Evolutionary conservation across 2,329 filamentous ascomycete species (phyloP).

Genomic region (Sclerotinia glacialis): DNA sequence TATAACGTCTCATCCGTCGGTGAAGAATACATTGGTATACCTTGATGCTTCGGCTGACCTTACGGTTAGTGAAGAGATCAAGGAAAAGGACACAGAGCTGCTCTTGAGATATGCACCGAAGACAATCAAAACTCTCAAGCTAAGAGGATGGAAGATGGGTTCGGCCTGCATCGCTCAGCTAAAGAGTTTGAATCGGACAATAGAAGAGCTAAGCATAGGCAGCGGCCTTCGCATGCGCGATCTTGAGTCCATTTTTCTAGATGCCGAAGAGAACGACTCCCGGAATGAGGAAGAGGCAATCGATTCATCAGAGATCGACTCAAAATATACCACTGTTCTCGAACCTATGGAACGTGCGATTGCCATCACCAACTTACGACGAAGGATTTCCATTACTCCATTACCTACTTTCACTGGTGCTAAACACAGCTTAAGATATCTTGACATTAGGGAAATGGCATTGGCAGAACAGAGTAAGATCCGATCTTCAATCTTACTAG

Average conservation of each 20-base stretch:
- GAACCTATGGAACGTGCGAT: conserved; percentile 28
- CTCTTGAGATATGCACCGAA: conserved; percentile 9
- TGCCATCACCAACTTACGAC: conserved; percentile 28
- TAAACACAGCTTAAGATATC: conserved; percentile 17
- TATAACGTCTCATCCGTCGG: conserved; percentile 54
- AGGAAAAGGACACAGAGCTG: conserved; percentile 8
- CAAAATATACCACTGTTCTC: conserved; percentile 21
- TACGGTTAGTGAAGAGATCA: conserved; percentile 2
- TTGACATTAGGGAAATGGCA: conserved; percentile 25
- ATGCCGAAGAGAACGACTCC: not conserved
- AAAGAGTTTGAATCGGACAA: not conserved
- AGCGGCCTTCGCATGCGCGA: conserved; percentile 24
- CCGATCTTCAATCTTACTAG: conserved; percentile 25
- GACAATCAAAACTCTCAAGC: conserved; percentile 14
- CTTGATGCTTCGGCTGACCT: conserved; percentile 1
- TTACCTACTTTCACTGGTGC: not conserved
- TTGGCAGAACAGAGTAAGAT: conserved; percentile 27
- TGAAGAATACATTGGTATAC: conserved; percentile 14
- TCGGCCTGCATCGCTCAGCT: conserved; percentile 5
- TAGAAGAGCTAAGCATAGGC: conserved; percentile 23
- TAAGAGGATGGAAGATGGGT: conserved; percentile 19
- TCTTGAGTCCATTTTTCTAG: conserved; percentile 27
- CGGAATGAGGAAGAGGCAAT: conserved; percentile 4
- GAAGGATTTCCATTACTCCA: conserved; percentile 20
- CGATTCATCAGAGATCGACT: conserved; percentile 12